A percentile compares a stretch with the other conserved stretches of the same genome.
Conservation (phyloP, 2,329 filamentous ascomycete genomes). For the Didymella glomerata region DNA sequence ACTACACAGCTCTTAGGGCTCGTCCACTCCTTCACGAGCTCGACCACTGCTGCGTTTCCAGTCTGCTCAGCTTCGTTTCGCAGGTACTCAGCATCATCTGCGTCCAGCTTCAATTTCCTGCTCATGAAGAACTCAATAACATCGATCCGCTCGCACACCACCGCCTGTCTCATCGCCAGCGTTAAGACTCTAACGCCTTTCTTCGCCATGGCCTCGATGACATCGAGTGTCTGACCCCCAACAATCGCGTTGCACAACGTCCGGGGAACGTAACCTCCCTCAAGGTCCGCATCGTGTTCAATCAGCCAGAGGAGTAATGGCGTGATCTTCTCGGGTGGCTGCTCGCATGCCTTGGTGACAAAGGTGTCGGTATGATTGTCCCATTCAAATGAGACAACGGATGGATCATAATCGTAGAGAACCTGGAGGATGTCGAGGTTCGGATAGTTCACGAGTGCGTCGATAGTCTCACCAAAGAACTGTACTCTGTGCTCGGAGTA, state of each 20-base stretch:
- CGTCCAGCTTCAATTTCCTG: neutral
- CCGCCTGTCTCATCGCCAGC: constrained; percentile 13
- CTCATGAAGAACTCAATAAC: constrained; percentile 12
- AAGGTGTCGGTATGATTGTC: constrained; percentile 17
- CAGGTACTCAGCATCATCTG: constrained; percentile 7
- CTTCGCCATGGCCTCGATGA: constrained; percentile 17
- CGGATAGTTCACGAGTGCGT: constrained; percentile 8
- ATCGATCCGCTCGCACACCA: constrained; percentile 16
- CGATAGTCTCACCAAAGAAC: constrained; percentile 6
- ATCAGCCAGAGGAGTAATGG: constrained; percentile 15
- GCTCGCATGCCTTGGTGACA: constrained; percentile 22
- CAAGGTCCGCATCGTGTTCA: constrained; percentile 17
- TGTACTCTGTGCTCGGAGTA: constrained; percentile 13
- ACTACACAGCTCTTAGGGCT: constrained; percentile 4
- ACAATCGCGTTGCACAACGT: constrained; percentile 9
- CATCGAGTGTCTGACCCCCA: constrained; percentile 11
- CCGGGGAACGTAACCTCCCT: constrained; percentile 5
- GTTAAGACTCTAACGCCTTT: constrained; percentile 10
- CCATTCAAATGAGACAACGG: constrained; percentile 15
- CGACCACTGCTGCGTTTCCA: constrained; percentile 6
- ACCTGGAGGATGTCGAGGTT: constrained; percentile 16
- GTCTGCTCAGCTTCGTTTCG: constrained; percentile 14
- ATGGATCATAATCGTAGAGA: constrained; percentile 18
- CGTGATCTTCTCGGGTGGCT: constrained; percentile 17
- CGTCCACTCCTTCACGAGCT: constrained; percentile 2